phyloP scores from a whole-genome alignment of 78 protist genomes.

The Dictyostelium purpureum region DNA sequence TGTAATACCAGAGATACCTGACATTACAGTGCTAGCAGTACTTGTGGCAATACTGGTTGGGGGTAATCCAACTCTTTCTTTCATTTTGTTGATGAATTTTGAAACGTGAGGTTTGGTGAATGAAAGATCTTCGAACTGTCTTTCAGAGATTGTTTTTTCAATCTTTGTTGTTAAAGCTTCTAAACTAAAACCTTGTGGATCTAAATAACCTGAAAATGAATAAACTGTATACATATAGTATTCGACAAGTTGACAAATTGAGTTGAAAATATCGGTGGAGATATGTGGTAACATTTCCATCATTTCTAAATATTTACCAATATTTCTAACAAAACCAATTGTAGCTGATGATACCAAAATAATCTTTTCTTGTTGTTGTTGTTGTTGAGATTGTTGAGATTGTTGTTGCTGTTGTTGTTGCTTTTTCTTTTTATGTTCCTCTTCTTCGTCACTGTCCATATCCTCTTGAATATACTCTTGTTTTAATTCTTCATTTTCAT shows the following conservation, averaged over 20 bases:
- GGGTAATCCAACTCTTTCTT: conserved; percentile 53
- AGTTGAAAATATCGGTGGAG: conserved; percentile 44
- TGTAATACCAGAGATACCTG: conserved; percentile 14
- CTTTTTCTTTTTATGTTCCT: neutral
- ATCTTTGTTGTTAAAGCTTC: conserved; percentile 66
- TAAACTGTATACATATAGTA: conserved; percentile 76
- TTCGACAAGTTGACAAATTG: conserved; percentile 70
- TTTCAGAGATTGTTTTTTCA: conserved; percentile 47
- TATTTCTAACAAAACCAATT: conserved; percentile 58
- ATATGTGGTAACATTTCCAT: conserved; percentile 79
- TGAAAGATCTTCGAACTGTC: conserved; percentile 61
- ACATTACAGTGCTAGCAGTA: neutral
- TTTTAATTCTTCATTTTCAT: conserved; percentile 58
- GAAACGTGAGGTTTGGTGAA: conserved; percentile 55
- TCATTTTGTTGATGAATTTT: conserved; percentile 32
- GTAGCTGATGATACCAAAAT: conserved; percentile 56
- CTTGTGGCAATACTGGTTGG: neutral
- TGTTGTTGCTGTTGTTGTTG: neutral
- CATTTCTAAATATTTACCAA: conserved; percentile 78
- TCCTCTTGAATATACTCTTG: conserved; percentile 41
- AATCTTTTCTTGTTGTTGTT: neutral
- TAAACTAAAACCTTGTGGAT: conserved; percentile 73
- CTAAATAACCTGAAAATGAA: conserved; percentile 39
- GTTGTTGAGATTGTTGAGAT: neutral
- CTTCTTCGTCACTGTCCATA: neutral